These are phyloP conservation scores for Beauveria asiatica DNA, from an alignment of 2,329 filamentous ascomycete species.

Conservation along the genomic window DNA sequence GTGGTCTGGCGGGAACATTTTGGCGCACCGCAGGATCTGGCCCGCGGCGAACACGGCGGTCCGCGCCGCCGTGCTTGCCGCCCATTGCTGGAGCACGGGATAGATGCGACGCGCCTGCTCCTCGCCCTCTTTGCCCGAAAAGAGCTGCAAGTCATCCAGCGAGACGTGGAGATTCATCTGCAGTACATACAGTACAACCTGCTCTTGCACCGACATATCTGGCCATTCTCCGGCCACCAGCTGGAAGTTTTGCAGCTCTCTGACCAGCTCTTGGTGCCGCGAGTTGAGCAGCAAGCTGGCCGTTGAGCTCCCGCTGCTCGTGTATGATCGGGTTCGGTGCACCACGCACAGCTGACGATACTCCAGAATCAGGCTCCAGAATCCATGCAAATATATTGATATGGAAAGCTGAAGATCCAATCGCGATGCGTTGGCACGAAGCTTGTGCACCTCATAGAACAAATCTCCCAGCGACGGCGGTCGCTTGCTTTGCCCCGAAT, in stretches of 20 bases:
- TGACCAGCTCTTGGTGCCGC: constrained; percentile 54
- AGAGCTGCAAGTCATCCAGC: constrained; percentile 57
- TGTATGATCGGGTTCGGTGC: constrained; percentile 38
- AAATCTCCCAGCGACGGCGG: constrained; percentile 47
- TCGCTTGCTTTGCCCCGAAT: constrained; percentile 29
- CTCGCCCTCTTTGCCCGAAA: constrained; percentile 58
- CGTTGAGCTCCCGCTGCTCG: constrained; percentile 29
- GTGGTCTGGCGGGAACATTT: constrained; percentile 40
- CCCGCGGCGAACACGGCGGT: constrained; percentile 60
- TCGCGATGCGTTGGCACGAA: constrained; percentile 38
- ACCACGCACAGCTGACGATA: constrained; percentile 52
- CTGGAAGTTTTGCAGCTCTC: constrained; percentile 43
- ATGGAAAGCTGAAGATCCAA: constrained; percentile 50
- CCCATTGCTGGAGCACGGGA: constrained; percentile 51
- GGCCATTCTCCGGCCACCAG: constrained; percentile 33
- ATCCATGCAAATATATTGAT: constrained; percentile 54
- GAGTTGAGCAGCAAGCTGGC: constrained; percentile 41
- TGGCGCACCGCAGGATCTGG: constrained; percentile 55
- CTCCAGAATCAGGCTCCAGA: constrained; percentile 59
- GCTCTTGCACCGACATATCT: constrained; percentile 37
- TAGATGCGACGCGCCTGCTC: constrained; percentile 55
- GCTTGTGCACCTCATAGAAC: constrained; percentile 45
- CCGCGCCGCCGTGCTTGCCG: constrained; percentile 43
- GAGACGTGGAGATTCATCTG: constrained; percentile 57
- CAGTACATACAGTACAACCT: constrained; percentile 43